Conservation (phyloP, 306 rosid genomes). For the Crataegus laevigata region DNA sequence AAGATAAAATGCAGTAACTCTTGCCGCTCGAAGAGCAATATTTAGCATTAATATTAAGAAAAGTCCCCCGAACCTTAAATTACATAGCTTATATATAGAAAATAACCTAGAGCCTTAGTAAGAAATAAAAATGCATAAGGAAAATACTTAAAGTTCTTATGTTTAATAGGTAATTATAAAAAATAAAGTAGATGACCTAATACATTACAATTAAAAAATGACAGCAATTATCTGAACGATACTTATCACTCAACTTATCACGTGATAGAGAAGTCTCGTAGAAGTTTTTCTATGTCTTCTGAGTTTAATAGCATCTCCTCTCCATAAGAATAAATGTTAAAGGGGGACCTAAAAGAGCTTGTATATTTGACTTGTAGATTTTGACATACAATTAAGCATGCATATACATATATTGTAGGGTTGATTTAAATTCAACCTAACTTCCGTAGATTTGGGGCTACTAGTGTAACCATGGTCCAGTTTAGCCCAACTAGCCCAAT, state of each 20-base stretch:
- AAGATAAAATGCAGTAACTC: too few relatives aligned
- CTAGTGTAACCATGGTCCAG: background rate
- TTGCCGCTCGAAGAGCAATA: too few relatives aligned
- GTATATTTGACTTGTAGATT: background rate
- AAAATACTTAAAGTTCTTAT: too few relatives aligned
- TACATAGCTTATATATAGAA: too few relatives aligned
- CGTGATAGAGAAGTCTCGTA: background rate
- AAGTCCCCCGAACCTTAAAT: too few relatives aligned
- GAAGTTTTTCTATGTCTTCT: background rate
- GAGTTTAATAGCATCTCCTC: background rate
- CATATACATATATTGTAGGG: background rate
- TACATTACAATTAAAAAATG: too few relatives aligned
- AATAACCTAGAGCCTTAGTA: too few relatives aligned
- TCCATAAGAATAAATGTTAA: background rate
- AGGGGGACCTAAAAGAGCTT: background rate
- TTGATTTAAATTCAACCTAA: background rate
- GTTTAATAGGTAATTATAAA: too few relatives aligned
- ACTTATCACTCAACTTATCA: background rate
- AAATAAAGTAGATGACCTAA: too few relatives aligned
- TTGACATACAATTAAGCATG: background rate
- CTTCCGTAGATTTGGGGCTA: background rate
- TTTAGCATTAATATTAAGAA: too few relatives aligned
- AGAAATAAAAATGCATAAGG: too few relatives aligned
- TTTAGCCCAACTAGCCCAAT: background rate
- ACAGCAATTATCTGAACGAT: background rate